These are phyloP conservation scores for Fusarium coicis DNA, from an alignment of 2,329 filamentous ascomycete species.

Conservation along the genomic window DNA sequence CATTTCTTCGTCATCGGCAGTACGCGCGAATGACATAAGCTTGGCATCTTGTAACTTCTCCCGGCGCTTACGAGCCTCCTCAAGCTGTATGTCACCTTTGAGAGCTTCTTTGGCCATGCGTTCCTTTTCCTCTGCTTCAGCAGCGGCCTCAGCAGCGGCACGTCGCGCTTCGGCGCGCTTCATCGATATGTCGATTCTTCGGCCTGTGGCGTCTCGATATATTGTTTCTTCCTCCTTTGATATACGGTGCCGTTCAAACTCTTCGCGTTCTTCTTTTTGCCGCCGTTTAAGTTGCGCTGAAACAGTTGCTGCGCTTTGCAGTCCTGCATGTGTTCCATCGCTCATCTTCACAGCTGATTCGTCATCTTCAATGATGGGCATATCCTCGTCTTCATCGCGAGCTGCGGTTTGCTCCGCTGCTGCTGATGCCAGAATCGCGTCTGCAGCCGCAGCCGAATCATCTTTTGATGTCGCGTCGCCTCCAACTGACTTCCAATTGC, in stretches of 20 bases:
- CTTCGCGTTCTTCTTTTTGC: constrained; percentile 70
- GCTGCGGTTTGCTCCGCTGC: constrained; percentile 72
- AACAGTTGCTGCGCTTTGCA: constrained; percentile 86
- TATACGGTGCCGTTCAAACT: constrained; percentile 58
- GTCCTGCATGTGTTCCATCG: constrained; percentile 85
- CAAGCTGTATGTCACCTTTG: constrained; percentile 86
- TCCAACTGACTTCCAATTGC: constrained; percentile 80
- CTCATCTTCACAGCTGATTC: constrained; percentile 76
- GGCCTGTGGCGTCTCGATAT: constrained; percentile 92
- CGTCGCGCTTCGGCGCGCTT: constrained; percentile 87
- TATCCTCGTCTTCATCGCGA: constrained; percentile 59
- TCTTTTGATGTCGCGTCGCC: constrained; percentile 45
- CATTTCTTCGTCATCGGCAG: constrained; percentile 85
- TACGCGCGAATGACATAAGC: constrained; percentile 81
- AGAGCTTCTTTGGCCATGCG: constrained; percentile 74
- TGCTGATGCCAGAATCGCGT: constrained; percentile 80
- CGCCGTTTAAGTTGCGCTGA: constrained; percentile 74
- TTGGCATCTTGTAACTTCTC: constrained; percentile 82
- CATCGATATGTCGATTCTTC: constrained; percentile 94
- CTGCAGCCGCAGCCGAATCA: constrained; percentile 71
- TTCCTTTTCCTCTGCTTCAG: constrained; percentile 79
- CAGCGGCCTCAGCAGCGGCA: constrained; percentile 65
- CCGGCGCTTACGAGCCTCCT: constrained; percentile 71
- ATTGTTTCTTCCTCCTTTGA: constrained; percentile 80
- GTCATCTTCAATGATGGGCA: constrained; percentile 57